These are phyloP conservation scores for Fusarium sp. DNA, from an alignment of 2,329 filamentous ascomycete species.

Conservation along the genomic window DNA sequence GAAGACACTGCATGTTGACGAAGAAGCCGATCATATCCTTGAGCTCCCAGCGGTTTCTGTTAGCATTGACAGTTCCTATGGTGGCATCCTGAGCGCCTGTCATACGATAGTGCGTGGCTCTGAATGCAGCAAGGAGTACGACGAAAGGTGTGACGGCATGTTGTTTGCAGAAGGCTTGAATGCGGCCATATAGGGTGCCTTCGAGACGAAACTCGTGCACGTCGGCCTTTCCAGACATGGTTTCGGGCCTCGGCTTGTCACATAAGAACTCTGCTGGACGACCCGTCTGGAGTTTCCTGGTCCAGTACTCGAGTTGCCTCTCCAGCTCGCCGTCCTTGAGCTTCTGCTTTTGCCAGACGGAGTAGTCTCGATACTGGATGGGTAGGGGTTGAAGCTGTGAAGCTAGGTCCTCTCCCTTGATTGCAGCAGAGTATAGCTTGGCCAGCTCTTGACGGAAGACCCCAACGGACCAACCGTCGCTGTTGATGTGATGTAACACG, in stretches of 20 bases:
- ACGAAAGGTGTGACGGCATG: slow-evolving; percentile 17
- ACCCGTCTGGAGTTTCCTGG: slow-evolving; percentile 5
- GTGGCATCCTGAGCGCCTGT: slow-evolving; percentile 37
- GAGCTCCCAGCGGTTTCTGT: slow-evolving; percentile 26
- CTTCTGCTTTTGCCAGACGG: slow-evolving; percentile 41
- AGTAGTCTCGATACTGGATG: slow-evolving; percentile 44
- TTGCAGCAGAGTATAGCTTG: slow-evolving; percentile 24
- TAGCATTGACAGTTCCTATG: slow-evolving; percentile 36
- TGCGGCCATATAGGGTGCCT: not conserved
- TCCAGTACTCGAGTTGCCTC: slow-evolving; percentile 25
- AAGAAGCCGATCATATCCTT: slow-evolving; percentile 39
- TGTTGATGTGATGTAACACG: slow-evolving; percentile 42
- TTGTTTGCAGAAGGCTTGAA: slow-evolving; percentile 22
- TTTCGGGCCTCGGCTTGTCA: slow-evolving; percentile 17
- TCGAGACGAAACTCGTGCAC: slow-evolving; percentile 14
- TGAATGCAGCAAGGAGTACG: slow-evolving; percentile 39
- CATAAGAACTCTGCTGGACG: slow-evolving; percentile 24
- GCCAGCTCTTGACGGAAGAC: slow-evolving; percentile 20
- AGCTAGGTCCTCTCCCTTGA: slow-evolving; percentile 21
- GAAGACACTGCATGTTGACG: slow-evolving; percentile 40
- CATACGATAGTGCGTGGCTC: slow-evolving; percentile 41
- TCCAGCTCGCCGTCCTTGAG: slow-evolving; percentile 41
- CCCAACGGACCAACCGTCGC: slow-evolving; percentile 42
- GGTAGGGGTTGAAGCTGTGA: slow-evolving; percentile 31
- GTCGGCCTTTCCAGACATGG: slow-evolving; percentile 24